Base-by-base conservation (phyloP, 148 eudicot genomes). In the Fallopia convolvulus region DNA sequence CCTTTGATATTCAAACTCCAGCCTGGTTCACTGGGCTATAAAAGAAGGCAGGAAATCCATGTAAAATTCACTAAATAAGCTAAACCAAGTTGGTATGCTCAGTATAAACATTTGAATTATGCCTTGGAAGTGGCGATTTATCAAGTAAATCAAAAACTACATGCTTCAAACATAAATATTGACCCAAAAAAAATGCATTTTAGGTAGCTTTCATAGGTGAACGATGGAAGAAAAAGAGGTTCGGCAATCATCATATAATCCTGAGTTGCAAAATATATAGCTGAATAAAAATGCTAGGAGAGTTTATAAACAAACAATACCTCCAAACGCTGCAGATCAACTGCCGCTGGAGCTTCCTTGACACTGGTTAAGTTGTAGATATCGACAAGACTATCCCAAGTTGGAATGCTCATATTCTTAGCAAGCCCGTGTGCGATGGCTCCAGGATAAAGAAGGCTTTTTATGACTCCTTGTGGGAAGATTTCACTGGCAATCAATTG, bases 321-420 rank as follows among this genome's bases (percentile, higher is more conserved):
- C 99, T 95, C 97, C 86, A 95, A 83, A 20, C 97, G 94, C 75
- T 90, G 94, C 39, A 95, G 87, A 85, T 95, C 97, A 79, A 88
- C 75, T 50, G 84, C 89, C 7, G 94, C 84, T 76, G 94, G 82
- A 49, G 93, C 94, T 61, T 83, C 89, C 84, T 93, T 91, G n/a
- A 86, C 90, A 72, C 79, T 80, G 36, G 97, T 92, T 56, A 95
- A 82, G 87, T 95, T 92, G 80, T 93, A 95, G 75, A 84, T 83
- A 77, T 80, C 79, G 63, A 86, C 82, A 53, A 95, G 75, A 75
- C 82, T 80, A 78, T 82, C 82, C 99, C 97, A 95, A 60, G 89
- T 91, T 42, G 99, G 97, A 70, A 95, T 21, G 77, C 89, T 85
- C 94, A 89, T 84, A 70, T 83, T 85, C 75, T 71, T 84, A 74